Evolutionary conservation across 1,139 yeast species (phyloP).

Genomic region (Lodderomyces parapsilosis): DNA sequence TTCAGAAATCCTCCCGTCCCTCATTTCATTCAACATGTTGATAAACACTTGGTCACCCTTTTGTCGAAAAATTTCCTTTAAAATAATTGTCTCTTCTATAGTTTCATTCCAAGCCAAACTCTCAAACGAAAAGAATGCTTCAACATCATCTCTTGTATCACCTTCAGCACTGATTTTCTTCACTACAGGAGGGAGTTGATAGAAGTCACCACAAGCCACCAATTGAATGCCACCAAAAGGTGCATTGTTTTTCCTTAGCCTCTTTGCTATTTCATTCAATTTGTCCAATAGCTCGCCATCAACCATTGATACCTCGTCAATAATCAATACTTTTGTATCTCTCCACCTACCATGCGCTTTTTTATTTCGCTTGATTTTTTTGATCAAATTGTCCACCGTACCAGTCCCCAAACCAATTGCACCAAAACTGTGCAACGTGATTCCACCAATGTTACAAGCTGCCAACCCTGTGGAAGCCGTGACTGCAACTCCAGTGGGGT

Average conservation of each 20-base stretch:
- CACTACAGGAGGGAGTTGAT: constrained; percentile 83
- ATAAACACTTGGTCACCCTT: constrained; percentile 77
- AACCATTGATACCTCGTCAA: constrained; percentile 91
- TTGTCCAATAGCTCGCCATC: constrained; percentile 74
- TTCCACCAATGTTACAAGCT: constrained; percentile 88
- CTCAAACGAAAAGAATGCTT: constrained; percentile 70
- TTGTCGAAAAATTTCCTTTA: constrained; percentile 87
- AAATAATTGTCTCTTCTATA: constrained; percentile 63
- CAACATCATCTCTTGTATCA: constrained; percentile 18
- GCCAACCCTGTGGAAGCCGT: constrained; percentile 95
- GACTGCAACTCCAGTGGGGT: constrained; percentile 64
- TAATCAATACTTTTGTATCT: constrained; percentile 58
- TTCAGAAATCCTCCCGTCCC: constrained; percentile 65
- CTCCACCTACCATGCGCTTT: constrained; percentile 63
- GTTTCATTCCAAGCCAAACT: constrained; percentile 68
- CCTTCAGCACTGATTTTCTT: constrained; percentile 26
- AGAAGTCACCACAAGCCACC: constrained; percentile 85
- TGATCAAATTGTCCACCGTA: constrained; percentile 38
- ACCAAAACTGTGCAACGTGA: constrained; percentile 80
- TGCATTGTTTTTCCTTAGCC: constrained; percentile 41
- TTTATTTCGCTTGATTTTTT: constrained; percentile 55
- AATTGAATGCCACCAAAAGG: constrained; percentile 93
- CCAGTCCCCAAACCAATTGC: constrained; percentile 76
- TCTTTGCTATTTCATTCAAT: constrained; percentile 62
- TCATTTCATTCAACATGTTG: constrained; percentile 82